Evolutionary conservation across 768 basidiomycete genomes (phyloP).

Genomic region (Suillus plorans): DNA sequence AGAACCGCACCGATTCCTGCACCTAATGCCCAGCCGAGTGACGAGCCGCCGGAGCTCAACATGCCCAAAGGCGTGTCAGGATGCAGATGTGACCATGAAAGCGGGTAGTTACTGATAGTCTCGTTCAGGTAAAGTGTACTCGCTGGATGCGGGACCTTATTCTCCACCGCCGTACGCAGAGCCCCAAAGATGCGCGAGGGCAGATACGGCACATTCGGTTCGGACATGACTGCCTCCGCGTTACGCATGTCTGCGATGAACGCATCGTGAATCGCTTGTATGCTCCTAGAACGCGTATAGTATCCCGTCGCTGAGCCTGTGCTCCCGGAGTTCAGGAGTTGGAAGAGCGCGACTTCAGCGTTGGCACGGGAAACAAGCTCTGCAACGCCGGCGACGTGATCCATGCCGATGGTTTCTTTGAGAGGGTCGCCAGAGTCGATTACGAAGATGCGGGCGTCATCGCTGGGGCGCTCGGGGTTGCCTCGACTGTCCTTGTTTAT

Average conservation of each 20-base stretch:
- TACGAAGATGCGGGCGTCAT: constrained; percentile 52
- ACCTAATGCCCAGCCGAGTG: constrained; percentile 68
- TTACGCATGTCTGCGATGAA: constrained; percentile 27
- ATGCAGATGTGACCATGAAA: constrained; percentile 58
- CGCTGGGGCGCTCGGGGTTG: constrained; percentile 33
- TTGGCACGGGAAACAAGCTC: constrained; percentile 62
- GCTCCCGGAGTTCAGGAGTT: constrained; percentile 38
- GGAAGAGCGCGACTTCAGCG: constrained; percentile 47
- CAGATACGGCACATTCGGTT: constrained; percentile 24
- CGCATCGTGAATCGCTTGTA: constrained; percentile 23
- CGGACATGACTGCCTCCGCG: constrained; percentile 33
- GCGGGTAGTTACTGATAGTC: constrained; percentile 54
- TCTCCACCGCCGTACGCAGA: constrained; percentile 43
- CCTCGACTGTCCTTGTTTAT: constrained; percentile 38
- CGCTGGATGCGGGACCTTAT: constrained; percentile 1
- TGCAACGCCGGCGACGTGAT: constrained; percentile 47
- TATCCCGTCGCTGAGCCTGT: constrained; percentile 14
- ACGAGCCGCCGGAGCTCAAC: constrained; percentile 59
- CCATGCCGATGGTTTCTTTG: constrained; percentile 46
- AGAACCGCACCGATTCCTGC: constrained; percentile 60
- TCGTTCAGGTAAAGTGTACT: constrained; percentile 58
- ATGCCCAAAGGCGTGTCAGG: constrained; percentile 50
- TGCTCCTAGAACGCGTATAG: constrained; percentile 15
- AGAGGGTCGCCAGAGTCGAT: constrained; percentile 65
- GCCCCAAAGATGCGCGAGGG: constrained; percentile 50